Evolutionary conservation across 768 basidiomycete genomes (phyloP).

Genomic region (Trametes cingulata): DNA sequence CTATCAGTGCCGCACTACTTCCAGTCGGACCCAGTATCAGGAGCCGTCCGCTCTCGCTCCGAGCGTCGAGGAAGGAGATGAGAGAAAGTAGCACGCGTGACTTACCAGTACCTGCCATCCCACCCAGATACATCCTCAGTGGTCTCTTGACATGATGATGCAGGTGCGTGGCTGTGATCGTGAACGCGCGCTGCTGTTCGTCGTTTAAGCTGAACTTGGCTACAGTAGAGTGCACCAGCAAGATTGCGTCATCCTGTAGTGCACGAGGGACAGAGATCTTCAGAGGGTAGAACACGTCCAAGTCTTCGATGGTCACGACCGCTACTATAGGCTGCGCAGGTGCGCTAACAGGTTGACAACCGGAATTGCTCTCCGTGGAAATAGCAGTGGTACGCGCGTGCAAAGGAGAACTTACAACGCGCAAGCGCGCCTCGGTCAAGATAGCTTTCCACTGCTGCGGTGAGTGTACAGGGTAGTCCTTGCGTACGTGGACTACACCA

Average conservation of each 20-base stretch:
- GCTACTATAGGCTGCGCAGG: no score
- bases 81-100: constrained; percentile 23
- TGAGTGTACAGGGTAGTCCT: no score
- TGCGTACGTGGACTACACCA: no score
- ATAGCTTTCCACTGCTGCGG: no score
- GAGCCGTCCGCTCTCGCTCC: constrained; percentile 21
- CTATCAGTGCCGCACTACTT: not conserved
- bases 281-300: not conserved
- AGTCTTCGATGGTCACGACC: no score
- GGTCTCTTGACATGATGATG: not conserved
- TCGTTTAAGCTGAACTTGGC: not conserved
- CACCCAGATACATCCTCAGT: constrained; percentile 20
- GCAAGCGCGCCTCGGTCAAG: no score
- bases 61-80: constrained; percentile 6
- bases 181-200: not conserved
- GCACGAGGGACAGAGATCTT: not conserved
- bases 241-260: not conserved
- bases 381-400: no score
- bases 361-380: no score
- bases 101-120: constrained; percentile 22
- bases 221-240: not conserved
- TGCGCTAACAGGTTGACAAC: no score
- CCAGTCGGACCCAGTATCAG: constrained; percentile 30
- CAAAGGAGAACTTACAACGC: no score
- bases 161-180: not conserved